Conservation (phyloP, 331 rosid species). For the Acacia concinna region DNA sequence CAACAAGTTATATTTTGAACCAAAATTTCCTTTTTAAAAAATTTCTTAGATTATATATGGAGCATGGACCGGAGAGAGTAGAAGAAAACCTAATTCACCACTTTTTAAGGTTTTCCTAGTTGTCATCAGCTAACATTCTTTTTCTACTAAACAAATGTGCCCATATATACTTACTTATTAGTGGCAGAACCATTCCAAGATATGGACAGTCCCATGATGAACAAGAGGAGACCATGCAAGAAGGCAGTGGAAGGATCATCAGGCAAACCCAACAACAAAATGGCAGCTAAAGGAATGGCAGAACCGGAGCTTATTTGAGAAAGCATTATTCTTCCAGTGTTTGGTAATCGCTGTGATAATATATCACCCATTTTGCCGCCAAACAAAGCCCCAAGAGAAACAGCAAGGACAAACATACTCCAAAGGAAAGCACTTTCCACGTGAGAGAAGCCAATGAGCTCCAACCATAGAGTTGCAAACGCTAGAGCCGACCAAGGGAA, state of each 20-base stretch:
- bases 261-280: slow-evolving; percentile 63
- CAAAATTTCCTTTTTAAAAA: no score
- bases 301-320: slow-evolving; percentile 74
- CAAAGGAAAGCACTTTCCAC: slow-evolving; percentile 64
- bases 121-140: no score
- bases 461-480: slow-evolving; percentile 84
- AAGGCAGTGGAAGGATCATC: slow-evolving; percentile 59
- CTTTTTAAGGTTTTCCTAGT: no score
- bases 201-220: slow-evolving; percentile 57
- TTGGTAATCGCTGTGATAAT: slow-evolving; percentile 53
- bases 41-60: no score
- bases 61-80: no score
- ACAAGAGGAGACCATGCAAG: slow-evolving; percentile 52
- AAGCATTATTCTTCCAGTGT: slow-evolving; percentile 65
- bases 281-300: slow-evolving; percentile 63
- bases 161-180: slow-evolving; percentile 64
- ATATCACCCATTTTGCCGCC: slow-evolving; percentile 83
- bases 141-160: no score
- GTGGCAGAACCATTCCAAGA: slow-evolving; percentile 78
- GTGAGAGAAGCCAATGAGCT: slow-evolving; percentile 77
- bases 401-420: slow-evolving; percentile 56
- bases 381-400: slow-evolving; percentile 70
- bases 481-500: slow-evolving; percentile 81
- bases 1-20: no score
- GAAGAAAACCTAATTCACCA: no score